Evolutionary conservation across 345 rosid genomes (phyloP).

Genomic region (Eucalyptus paniculata): DNA sequence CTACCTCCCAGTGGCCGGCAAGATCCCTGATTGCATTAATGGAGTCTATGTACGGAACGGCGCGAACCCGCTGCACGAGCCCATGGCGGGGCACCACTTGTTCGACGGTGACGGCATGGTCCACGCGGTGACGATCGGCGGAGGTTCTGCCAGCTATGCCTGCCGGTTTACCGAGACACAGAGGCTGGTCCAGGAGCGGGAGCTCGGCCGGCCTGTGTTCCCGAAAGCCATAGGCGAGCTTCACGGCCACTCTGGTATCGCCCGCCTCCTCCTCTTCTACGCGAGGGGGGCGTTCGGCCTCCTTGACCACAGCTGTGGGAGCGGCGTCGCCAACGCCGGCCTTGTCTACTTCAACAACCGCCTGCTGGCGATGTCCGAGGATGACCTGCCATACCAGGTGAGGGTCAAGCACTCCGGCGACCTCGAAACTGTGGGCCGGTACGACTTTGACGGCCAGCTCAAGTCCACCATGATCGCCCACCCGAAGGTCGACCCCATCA

Average conservation of each 20-base stretch:
- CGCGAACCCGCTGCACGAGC: slow-evolving; percentile 80
- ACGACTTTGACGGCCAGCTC: slow-evolving; percentile 47
- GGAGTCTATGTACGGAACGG: slow-evolving; percentile 90
- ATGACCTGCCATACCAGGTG: slow-evolving; percentile 80
- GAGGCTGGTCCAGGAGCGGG: slow-evolving; percentile 42
- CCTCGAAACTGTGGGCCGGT: slow-evolving; percentile 63
- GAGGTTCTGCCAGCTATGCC: slow-evolving; percentile 62
- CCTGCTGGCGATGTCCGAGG: slow-evolving; percentile 89
- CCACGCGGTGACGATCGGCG: slow-evolving; percentile 47
- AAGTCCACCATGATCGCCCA: slow-evolving; percentile 78
- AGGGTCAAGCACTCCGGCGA: slow-evolving; percentile 47
- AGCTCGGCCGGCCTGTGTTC: slow-evolving; percentile 49
- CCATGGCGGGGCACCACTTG: slow-evolving; percentile 76
- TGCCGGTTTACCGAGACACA: slow-evolving; percentile 83
- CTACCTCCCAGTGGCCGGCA: slow-evolving; percentile 41
- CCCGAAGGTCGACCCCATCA: slow-evolving; percentile 64
- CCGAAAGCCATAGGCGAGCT: slow-evolving; percentile 90
- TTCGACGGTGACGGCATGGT: slow-evolving; percentile 98
- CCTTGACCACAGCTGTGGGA: slow-evolving; percentile 51
- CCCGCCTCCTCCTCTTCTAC: slow-evolving; percentile 52
- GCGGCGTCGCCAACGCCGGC: slow-evolving; percentile 93
- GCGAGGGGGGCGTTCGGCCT: slow-evolving; percentile 67
- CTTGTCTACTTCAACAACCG: slow-evolving; percentile 67
- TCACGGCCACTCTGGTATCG: slow-evolving; percentile 85
- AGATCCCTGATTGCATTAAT: slow-evolving; percentile 61